phyloP scores from a whole-genome alignment of 176 grass and related monocot genomes.

The Rhynchospora breviuscula region DNA sequence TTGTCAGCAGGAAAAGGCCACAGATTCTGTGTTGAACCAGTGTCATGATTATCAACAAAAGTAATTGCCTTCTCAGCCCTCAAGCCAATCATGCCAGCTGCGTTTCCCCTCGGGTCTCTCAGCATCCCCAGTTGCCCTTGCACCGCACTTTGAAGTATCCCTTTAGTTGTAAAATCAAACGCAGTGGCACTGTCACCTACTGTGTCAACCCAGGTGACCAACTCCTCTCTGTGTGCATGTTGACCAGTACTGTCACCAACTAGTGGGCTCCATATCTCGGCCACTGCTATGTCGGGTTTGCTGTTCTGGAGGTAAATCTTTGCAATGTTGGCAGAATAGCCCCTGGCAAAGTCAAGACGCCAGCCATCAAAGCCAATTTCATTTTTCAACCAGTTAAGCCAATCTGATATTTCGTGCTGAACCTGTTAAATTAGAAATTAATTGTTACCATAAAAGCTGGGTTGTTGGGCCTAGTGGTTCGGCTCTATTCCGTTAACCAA shows the following conservation, averaged over 20 bases:
- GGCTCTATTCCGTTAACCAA: too few relatives aligned
- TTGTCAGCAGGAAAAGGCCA: slow-evolving; percentile 72
- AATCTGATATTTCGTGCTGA: slow-evolving; percentile 51
- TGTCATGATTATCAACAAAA: slow-evolving; percentile 86
- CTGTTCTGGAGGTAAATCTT: slow-evolving; percentile 66
- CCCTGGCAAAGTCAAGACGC: slow-evolving; percentile 72
- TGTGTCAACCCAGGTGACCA: slow-evolving; percentile 54
- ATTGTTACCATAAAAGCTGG: not conserved
- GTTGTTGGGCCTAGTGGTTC: too few relatives aligned
- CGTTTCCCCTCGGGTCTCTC: slow-evolving; percentile 42
- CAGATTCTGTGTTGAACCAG: slow-evolving; percentile 65
- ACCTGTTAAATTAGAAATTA: slow-evolving; percentile 24
- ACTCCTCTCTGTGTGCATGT: slow-evolving; percentile 55
- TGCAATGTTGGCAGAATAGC: slow-evolving; percentile 52
- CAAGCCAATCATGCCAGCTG: slow-evolving; percentile 64
- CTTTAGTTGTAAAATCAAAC: slow-evolving; percentile 83
- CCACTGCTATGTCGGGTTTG: slow-evolving; percentile 44
- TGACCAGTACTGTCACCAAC: slow-evolving; percentile 35
- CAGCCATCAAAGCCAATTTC: slow-evolving; percentile 83
- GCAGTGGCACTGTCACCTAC: slow-evolving; percentile 35
- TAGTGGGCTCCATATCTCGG: slow-evolving; percentile 64
- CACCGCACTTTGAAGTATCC: slow-evolving; percentile 61
- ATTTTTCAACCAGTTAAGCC: slow-evolving; percentile 79
- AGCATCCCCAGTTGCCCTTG: slow-evolving; percentile 54
- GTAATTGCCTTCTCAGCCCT: slow-evolving; percentile 64